Percentiles rank a stretch among this genome's conserved stretches.
Evolutionary conservation across 371 early-diverging fungal species (phyloP).

Genomic region (Rhizopus sp.): DNA sequence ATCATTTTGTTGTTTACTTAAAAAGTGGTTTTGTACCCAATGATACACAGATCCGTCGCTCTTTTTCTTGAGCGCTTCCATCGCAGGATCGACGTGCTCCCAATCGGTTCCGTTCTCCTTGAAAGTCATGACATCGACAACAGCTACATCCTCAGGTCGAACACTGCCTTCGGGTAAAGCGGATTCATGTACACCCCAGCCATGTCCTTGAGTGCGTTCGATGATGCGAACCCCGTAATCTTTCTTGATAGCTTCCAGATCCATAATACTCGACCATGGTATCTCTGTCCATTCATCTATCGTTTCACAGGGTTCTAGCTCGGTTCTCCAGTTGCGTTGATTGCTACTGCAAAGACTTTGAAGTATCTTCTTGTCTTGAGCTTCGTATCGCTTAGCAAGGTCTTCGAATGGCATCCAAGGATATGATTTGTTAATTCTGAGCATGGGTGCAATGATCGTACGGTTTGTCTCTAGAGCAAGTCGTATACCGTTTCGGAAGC

Average conservation of each 20-base stretch:
- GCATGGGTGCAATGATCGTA: slow-evolving; percentile 49
- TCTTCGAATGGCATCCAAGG: slow-evolving; percentile 47
- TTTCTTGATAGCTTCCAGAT: slow-evolving; percentile 20
- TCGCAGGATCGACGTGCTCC: slow-evolving; percentile 27
- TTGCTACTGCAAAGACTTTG: slow-evolving; percentile 19
- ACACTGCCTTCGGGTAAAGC: slow-evolving; percentile 14
- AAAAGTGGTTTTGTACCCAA: slow-evolving; percentile 20
- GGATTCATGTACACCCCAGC: slow-evolving; percentile 43
- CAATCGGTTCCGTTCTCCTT: slow-evolving; percentile 39
- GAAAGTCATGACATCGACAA: slow-evolving; percentile 44
- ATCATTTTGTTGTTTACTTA: not conserved
- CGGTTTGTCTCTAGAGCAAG: slow-evolving; percentile 47
- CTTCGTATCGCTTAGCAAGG: slow-evolving; percentile 35
- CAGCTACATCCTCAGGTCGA: slow-evolving; percentile 23
- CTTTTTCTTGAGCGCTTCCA: slow-evolving; percentile 8
- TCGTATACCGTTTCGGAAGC: slow-evolving; percentile 48
- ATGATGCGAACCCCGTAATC: slow-evolving; percentile 43
- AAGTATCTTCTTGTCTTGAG: slow-evolving; percentile 34
- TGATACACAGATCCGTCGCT: slow-evolving; percentile 4
- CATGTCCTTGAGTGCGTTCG: slow-evolving; percentile 38
- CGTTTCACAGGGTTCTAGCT: slow-evolving; percentile 29
- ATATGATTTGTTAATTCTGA: slow-evolving; percentile 37
- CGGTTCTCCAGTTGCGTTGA: slow-evolving; percentile 23
- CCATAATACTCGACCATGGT: slow-evolving; percentile 39
- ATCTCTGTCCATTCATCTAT: slow-evolving; percentile 29